Evolutionary conservation across 768 basidiomycete species (phyloP).

Genomic region (Lentinus tigrinus): DNA sequence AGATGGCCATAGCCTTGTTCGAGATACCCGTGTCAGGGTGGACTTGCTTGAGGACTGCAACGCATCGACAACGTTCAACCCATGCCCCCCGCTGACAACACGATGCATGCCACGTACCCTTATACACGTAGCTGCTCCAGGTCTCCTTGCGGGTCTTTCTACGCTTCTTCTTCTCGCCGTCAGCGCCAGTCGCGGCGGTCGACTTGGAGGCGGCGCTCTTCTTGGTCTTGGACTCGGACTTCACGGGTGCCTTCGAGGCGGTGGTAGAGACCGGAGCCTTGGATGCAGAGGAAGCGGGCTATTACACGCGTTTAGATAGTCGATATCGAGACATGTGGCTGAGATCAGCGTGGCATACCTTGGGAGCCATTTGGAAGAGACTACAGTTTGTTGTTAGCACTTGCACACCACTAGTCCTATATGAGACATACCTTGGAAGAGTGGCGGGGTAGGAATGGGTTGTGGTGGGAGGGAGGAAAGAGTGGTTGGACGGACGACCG

Average conservation of each 20-base stretch:
- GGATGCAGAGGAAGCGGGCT: slow-evolving; percentile 52
- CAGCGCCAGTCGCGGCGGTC: slow-evolving; percentile 43
- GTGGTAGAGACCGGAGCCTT: slow-evolving; percentile 52
- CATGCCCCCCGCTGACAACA: background rate
- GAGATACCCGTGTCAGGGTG: slow-evolving; percentile 94
- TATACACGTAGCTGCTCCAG: slow-evolving; percentile 85
- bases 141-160: slow-evolving; percentile 81
- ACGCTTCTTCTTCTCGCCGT: slow-evolving; percentile 75
- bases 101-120: slow-evolving; percentile 44
- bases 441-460: slow-evolving; percentile 11
- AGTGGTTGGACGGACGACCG: slow-evolving; percentile 11
- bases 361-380: slow-evolving; percentile 27
- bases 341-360: slow-evolving; percentile 20
- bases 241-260: slow-evolving; percentile 39
- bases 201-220: slow-evolving; percentile 64
- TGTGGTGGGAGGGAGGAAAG: slow-evolving; percentile 21
- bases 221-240: slow-evolving; percentile 37
- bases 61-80: background rate
- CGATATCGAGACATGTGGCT: background rate
- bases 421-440: slow-evolving; percentile 9
- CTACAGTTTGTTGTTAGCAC: slow-evolving; percentile 6
- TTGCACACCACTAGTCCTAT: background rate
- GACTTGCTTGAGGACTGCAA: slow-evolving; percentile 80
- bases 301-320: background rate
- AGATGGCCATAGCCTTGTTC: slow-evolving; percentile 83